phyloP scores from a whole-genome alignment of 73 alveolate species.

The Stentor coeruleus region DNA sequence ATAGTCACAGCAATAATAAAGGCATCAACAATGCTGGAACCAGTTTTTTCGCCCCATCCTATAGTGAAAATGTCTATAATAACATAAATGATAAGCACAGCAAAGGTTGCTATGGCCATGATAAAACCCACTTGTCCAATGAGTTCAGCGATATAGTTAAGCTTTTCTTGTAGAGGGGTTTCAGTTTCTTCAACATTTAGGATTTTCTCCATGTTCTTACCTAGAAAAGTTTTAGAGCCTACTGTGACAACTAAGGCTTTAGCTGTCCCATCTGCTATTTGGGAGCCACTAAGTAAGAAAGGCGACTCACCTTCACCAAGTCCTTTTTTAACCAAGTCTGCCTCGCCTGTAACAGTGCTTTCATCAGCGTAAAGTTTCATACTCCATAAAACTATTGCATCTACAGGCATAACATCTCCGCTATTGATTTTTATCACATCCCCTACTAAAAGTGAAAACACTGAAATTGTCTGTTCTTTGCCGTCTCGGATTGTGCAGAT shows the following conservation, averaged over 20 bases:
- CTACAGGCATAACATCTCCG: constrained; percentile 94
- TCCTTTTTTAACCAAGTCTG: constrained; percentile 83
- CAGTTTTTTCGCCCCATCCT: constrained; percentile 53
- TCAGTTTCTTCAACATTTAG: constrained; percentile 70
- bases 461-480: constrained; percentile 51
- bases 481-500: constrained; percentile 81
- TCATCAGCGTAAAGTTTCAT: constrained; percentile 83
- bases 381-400: constrained; percentile 78
- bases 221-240: constrained; percentile 79
- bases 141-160: constrained; percentile 79
- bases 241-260: constrained; percentile 86
- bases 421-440: constrained; percentile 77
- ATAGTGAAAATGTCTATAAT: constrained; percentile 40
- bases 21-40: constrained; percentile 68
- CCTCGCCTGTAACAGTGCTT: constrained; percentile 92
- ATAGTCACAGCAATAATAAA: constrained; percentile 88
- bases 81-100: constrained; percentile 66
- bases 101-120: constrained; percentile 74
- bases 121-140: constrained; percentile 86
- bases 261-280: constrained; percentile 83
- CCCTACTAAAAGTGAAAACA: constrained; percentile 85
- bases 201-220: constrained; percentile 63
- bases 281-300: constrained; percentile 79
- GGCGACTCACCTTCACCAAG: constrained; percentile 72
- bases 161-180: constrained; percentile 88